Conservation (phyloP, 2,329 filamentous ascomycete species). For the Beauveria pseudobassiana region DNA sequence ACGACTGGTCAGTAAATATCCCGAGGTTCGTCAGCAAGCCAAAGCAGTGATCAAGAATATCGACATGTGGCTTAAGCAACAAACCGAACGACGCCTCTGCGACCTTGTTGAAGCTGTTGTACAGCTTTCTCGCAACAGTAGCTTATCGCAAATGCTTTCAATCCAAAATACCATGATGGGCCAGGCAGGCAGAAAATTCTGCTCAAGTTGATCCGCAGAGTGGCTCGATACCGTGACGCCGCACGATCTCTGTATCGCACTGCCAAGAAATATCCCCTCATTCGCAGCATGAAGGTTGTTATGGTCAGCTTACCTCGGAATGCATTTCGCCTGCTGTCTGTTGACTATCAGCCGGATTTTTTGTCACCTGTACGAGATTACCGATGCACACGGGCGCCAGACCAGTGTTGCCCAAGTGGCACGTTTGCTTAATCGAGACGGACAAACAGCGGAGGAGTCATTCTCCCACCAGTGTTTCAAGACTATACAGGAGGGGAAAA, state of each 20-base stretch:
- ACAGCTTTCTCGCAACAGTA: conserved; percentile 16
- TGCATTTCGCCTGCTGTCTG: not conserved
- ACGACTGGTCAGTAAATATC: not conserved
- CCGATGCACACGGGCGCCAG: not conserved
- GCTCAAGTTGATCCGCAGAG: conserved; percentile 26
- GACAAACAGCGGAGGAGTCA: not conserved
- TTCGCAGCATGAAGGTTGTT: conserved; percentile 22
- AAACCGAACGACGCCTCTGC: conserved; percentile 16
- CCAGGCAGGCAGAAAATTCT: conserved; percentile 15
- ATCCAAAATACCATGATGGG: conserved; percentile 19
- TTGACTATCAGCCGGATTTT: not conserved
- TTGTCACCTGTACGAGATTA: not conserved
- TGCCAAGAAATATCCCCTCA: conserved; percentile 24
- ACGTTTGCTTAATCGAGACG: not conserved
- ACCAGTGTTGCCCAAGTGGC: not conserved
- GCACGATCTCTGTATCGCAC: conserved; percentile 25
- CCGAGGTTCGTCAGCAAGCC: conserved; percentile 15
- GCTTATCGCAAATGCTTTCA: conserved; percentile 1
- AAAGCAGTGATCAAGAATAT: conserved; percentile 19
- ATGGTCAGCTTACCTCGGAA: conserved; percentile 20
- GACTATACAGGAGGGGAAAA: conserved; percentile 2
- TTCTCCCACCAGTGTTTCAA: not conserved
- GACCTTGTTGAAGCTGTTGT: conserved; percentile 24
- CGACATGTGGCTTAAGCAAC: conserved; percentile 21
- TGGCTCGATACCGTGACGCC: conserved; percentile 29